Evolutionary conservation across 148 eudicot species (phyloP).

Genomic region (Diospyros lotus): DNA sequence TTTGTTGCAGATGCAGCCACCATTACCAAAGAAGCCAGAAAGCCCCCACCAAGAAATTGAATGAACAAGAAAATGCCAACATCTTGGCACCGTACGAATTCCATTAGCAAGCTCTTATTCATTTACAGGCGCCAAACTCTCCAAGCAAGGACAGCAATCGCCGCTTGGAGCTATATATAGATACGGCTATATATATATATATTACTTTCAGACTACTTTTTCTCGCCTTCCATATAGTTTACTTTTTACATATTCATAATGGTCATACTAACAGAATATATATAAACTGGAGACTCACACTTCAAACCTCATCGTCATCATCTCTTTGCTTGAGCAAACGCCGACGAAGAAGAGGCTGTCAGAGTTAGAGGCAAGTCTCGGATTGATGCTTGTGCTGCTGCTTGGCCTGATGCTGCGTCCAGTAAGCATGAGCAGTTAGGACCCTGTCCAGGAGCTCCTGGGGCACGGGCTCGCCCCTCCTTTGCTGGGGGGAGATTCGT

Average conservation of each 20-base stretch:
- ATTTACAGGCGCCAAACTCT: constrained; percentile 24
- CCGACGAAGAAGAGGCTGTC: constrained; percentile 7
- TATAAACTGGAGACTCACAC: neutral
- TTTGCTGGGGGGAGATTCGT: constrained; percentile 87
- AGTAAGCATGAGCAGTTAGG: constrained; percentile 71
- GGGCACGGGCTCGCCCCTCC: constrained; percentile 96
- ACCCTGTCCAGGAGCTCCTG: constrained; percentile 86
- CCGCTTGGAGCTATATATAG: constrained; percentile 3
- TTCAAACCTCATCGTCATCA: neutral
- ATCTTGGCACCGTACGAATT: constrained; percentile 1
- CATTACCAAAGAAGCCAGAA: no score
- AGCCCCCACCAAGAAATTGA: neutral
- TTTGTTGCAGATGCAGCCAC: no score
- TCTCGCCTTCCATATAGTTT: neutral
- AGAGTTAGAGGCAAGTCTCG: constrained; percentile 54
- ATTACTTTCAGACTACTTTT: neutral
- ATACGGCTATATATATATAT: neutral
- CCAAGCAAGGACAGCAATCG: constrained; percentile 8
- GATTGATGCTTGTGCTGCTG: constrained; percentile 65
- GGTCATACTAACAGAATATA: neutral
- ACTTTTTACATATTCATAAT: neutral
- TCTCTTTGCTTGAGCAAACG: constrained; percentile 3
- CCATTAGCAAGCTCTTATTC: constrained; percentile 23
- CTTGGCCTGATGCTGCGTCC: constrained; percentile 82
- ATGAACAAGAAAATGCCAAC: constrained; percentile 19